Evolutionary conservation across 768 basidiomycete species (phyloP), one percentile per base, ranked within the genome.

Genomic region (Tulasnella sp.): DNA sequence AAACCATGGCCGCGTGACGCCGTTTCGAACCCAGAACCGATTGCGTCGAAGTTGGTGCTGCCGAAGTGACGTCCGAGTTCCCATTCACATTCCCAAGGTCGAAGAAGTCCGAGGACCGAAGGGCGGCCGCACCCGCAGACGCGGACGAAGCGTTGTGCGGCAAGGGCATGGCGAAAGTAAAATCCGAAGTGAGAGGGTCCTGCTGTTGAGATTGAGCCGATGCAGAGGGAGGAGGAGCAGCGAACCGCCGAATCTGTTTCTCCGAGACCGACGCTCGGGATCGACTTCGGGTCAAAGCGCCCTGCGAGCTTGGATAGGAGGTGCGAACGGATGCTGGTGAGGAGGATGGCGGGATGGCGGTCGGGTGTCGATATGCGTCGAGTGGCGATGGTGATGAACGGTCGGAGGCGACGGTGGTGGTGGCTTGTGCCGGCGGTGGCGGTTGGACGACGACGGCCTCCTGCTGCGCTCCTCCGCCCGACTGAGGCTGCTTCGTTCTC

Each of bases 1-100:
- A 87, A 87, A 91, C 89, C 90, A 93, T 92, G 81, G 91, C 87
- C 0, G 91, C 91, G 81, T 94, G 91, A 44, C 93, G 88, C 10
- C 93, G 89, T 83, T 94, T 94, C 0, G 89, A 86, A 42, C 91
- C 92, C 26, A 80, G 37, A 16, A 72, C 61, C 35, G 80, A 70
- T 9, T 78, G 78, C 29, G 78, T 93, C 93, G 73, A 69, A 13
- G 78, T 20, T 26, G 70, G 26, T 55, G 71, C 55, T 37, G 75
- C 69, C 16, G 75, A 51, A 20, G 74, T 79, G 69, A 77, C 39
- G 70, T 55, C 77, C 61, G 75, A 79, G 11, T 70, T 77, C 74
- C 72, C 79, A 69, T n/a, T n/a, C n/a, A 35, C 35, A 5, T 57
- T 72, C 40, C 70, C 67, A 71, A 67, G 46, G 42, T 55, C 51